A percentile compares a stretch with the other conserved stretches of the same genome.
These are phyloP conservation scores for Paxillus rubicundulus DNA, from an alignment of 768 basidiomycete genomes.

Conservation along the genomic window DNA sequence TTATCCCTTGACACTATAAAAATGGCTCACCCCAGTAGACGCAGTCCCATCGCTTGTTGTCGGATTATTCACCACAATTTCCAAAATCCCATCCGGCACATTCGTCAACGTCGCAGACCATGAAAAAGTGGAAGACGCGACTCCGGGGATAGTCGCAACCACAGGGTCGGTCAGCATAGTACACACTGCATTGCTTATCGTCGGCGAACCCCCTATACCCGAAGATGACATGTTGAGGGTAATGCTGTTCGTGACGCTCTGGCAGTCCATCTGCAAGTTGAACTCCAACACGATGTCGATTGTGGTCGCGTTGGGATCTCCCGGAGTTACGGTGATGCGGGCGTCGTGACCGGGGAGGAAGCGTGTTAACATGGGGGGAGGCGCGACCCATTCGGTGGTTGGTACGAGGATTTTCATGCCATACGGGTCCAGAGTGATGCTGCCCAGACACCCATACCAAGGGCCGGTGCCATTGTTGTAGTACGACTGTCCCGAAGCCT, in stretches of 20 bases:
- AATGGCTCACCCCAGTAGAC: conserved; percentile 53
- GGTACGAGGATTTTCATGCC: conserved; percentile 85
- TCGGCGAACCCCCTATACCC: conserved; percentile 55
- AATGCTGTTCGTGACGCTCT: conserved; percentile 59
- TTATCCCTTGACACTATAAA: neutral
- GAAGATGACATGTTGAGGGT: conserved; percentile 70
- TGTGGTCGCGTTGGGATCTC: conserved; percentile 49
- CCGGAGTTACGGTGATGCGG: conserved; percentile 47
- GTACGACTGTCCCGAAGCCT: conserved; percentile 64
- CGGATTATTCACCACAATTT: conserved; percentile 65
- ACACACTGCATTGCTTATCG: conserved; percentile 50
- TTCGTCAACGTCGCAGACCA: conserved; percentile 75
- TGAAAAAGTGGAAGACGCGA: conserved; percentile 57
- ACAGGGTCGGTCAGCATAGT: conserved; percentile 45
- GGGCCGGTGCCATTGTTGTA: conserved; percentile 56
- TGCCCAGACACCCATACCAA: conserved; percentile 70
- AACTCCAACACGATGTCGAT: conserved; percentile 77
- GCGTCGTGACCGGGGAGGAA: conserved; percentile 88
- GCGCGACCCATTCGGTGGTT: conserved; percentile 58
- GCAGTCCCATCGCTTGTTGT: conserved; percentile 38
- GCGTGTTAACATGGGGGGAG: conserved; percentile 70
- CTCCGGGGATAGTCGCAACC: conserved; percentile 50
- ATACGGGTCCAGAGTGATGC: conserved; percentile 66
- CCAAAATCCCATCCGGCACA: conserved; percentile 80
- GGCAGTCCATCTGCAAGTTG: conserved; percentile 72